Percentiles rank a stretch among this genome's conserved stretches.
Conservation (phyloP, 1,284 basidiomycete species). For the Caloboletus inedulis region DNA sequence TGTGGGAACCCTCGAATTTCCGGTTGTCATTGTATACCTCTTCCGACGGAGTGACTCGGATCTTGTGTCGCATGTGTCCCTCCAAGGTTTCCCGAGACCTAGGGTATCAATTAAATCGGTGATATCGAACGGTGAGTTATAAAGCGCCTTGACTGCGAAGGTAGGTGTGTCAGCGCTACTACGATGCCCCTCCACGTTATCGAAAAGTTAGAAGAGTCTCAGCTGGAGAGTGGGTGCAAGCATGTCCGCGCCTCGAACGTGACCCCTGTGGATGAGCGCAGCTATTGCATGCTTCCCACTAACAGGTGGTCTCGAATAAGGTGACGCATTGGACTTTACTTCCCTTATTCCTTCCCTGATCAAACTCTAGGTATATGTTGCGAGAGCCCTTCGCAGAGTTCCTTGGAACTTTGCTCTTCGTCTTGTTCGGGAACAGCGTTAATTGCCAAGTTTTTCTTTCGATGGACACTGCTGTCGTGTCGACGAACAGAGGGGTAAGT, state of each 20-base stretch:
- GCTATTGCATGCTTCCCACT: slow-evolving; percentile 20
- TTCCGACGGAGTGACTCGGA: neutral
- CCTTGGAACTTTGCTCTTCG: slow-evolving; percentile 57
- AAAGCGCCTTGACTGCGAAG: neutral
- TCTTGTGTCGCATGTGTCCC: neutral
- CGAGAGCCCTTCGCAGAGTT: slow-evolving; percentile 66
- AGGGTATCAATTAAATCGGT: neutral
- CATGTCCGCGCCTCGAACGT: neutral
- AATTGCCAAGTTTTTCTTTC: slow-evolving; percentile 62
- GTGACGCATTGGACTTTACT: slow-evolving; percentile 29
- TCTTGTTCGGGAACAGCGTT: slow-evolving; percentile 60
- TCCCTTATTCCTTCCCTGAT: slow-evolving; percentile 10
- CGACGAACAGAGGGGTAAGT: slow-evolving; percentile 56
- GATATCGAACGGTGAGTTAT: neutral
- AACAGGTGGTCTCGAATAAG: slow-evolving; percentile 53
- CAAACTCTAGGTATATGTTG: slow-evolving; percentile 35
- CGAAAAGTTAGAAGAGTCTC: neutral
- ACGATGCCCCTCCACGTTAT: neutral
- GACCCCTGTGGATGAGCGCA: neutral
- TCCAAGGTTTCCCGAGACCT: too few species aligned
- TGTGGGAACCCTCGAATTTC: too few species aligned
- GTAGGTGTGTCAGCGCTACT: neutral
- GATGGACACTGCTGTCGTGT: slow-evolving; percentile 43
- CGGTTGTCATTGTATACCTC: neutral
- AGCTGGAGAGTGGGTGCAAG: neutral